Conservation (phyloP, 148 eudicot species). For the Fagopyrum tataricum region DNA sequence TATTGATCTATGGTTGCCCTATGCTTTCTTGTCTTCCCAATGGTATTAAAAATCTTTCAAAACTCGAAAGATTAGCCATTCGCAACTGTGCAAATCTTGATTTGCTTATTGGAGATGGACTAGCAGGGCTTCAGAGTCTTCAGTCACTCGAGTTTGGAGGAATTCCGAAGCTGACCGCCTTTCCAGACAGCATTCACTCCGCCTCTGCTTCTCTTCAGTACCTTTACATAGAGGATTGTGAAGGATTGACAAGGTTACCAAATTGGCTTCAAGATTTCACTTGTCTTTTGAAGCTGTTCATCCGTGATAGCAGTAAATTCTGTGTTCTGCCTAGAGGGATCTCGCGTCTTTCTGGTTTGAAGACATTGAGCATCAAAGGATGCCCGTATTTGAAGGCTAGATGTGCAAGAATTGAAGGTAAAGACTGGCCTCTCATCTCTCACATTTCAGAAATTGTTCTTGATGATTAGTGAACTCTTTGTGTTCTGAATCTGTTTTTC, state of each 20-base stretch:
- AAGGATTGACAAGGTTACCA: background rate
- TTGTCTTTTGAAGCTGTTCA: constrained; percentile 4
- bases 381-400: constrained; percentile 2
- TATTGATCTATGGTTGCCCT: constrained; percentile 8
- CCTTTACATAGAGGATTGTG: constrained; percentile 7
- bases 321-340: constrained; percentile 8
- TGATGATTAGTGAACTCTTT: background rate
- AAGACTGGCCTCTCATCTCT: constrained; percentile 11
- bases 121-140: background rate
- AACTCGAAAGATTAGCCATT: constrained; percentile 8
- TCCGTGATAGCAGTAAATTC: background rate
- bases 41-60: background rate
- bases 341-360: background rate
- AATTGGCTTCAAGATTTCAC: constrained; percentile 6
- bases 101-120: background rate
- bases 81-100: constrained; percentile 8
- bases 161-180: background rate
- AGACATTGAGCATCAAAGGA: background rate
- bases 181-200: background rate
- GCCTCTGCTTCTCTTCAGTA: constrained; percentile 9
- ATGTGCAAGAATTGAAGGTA: constrained; percentile 9
- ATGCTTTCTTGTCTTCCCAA: background rate
- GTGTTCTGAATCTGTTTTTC: background rate
- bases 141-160: constrained; percentile 1
- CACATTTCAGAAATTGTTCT: constrained; percentile 2